A percentile compares a stretch with the other conserved stretches of the same genome.
Evolutionary conservation across 108 stramenopile species (phyloP).

Genomic region (Skeletonema marinoi): DNA sequence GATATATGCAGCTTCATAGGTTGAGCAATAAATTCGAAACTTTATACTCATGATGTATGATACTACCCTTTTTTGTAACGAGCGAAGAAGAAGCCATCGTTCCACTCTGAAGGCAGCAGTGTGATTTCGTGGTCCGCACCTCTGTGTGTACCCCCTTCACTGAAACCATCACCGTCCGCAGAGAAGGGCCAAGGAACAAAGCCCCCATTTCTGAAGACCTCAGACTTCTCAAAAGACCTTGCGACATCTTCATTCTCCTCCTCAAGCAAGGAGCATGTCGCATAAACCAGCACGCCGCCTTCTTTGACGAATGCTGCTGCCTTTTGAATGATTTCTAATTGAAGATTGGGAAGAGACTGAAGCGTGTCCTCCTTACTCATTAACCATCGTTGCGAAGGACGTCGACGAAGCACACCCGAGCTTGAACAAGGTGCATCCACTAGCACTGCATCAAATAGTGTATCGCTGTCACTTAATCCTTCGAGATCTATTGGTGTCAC

Average conservation of each 20-base stretch:
- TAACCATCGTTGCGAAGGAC: constrained; percentile 56
- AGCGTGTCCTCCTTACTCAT: constrained; percentile 29
- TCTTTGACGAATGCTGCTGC: constrained; percentile 42
- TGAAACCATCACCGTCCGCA: background rate
- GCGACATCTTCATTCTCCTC: constrained; percentile 52
- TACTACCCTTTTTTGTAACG: constrained; percentile 13
- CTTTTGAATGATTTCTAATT: constrained; percentile 39
- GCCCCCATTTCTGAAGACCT: constrained; percentile 2
- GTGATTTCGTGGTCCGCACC: constrained; percentile 14
- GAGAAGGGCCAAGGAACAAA: constrained; percentile 36
- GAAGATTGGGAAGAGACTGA: constrained; percentile 28
- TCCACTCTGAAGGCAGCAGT: constrained; percentile 30
- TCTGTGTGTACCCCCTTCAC: background rate
- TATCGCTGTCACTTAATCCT: background rate
- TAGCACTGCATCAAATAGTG: constrained; percentile 45
- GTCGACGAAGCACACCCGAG: constrained; percentile 47
- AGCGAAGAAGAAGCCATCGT: constrained; percentile 61
- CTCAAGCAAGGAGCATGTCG: constrained; percentile 52
- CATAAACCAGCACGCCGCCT: constrained; percentile 49
- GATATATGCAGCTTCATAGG: background rate
- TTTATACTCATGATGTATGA: background rate
- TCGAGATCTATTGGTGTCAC: constrained; percentile 17
- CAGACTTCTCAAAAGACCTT: constrained; percentile 33
- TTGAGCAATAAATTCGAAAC: background rate
- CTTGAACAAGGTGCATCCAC: constrained; percentile 61